Base-by-base conservation (phyloP, 345 rosid genomes). In the Brassica nigra region DNA sequence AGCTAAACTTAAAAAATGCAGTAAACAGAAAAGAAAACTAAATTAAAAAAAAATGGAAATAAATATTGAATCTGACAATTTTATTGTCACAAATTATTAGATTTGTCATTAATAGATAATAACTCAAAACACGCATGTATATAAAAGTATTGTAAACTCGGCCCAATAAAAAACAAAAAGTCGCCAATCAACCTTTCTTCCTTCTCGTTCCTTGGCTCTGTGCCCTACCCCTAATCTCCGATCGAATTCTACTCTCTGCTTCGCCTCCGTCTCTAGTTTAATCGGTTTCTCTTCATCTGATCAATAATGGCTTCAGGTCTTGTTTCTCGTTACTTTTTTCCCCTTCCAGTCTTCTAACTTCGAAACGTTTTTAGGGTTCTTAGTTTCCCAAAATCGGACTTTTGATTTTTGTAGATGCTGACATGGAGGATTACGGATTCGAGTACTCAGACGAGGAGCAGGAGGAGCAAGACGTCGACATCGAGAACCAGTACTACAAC, bases 401-500 rank as follows among this genome's bases (percentile, higher is more conserved):
- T 74, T 57, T 65, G 65, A 14, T 47, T 12, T 11, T 47, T 47
- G 1, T n/a, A 54, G 99, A 96, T 89, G 98, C 97, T 28, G 99
- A 96, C 85, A 96, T 96, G 99, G 99, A 93, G 78, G 99, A 96
- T 82, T 96, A 96, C 68, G 99, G 99, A 52, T 90, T 92, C 67
- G 99, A 88, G 82, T 96, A 96, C 87, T 96, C 99, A 31, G 98
- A 96, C 59, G 98, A 93, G 83, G 99, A 96, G 82, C 99, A 92
- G 7, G 98, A 96, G 81, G 98, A 96, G 66, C 98, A 96, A 82
- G 98, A 96, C 75, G 98, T 92, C 75, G 98, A 90, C 71, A 96
- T 92, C 68, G 99, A 96, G 87, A 96, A 96, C 68, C 99, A 96
- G 77, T 96, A 96, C 58, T 96, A 96, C 77, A 96, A 93, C 79